A percentile compares a stretch with the other conserved stretches of the same genome.
Conservation (phyloP, 495 filamentous ascomycete species). For the Daldinia loculata region DNA sequence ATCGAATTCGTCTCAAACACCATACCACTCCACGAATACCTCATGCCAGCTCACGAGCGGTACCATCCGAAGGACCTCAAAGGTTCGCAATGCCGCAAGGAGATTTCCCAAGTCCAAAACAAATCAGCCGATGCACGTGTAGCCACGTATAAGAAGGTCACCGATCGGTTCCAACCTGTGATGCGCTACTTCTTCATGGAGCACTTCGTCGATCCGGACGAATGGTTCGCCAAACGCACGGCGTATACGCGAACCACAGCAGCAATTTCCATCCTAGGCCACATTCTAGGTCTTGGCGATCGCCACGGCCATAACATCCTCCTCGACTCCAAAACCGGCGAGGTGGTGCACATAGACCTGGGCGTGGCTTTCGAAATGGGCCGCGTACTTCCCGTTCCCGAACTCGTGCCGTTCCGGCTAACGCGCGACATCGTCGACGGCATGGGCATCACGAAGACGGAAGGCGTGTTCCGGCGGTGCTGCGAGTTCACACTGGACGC, state of each 20-base stretch:
- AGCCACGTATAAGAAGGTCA: constrained; percentile 75
- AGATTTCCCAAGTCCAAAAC: constrained; percentile 74
- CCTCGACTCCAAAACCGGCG: constrained; percentile 86
- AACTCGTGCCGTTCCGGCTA: constrained; percentile 92
- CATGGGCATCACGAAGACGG: constrained; percentile 94
- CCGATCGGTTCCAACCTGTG: constrained; percentile 87
- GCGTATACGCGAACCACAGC: constrained; percentile 93
- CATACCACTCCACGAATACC: constrained; percentile 85
- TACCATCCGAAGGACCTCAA: constrained; percentile 90
- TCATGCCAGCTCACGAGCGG: constrained; percentile 86
- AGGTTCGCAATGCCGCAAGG: constrained; percentile 73
- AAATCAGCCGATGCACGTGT: constrained; percentile 74
- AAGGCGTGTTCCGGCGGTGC: constrained; percentile 94
- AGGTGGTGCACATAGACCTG: constrained; percentile 96
- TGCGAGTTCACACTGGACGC: constrained; percentile 98
- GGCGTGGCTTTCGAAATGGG: constrained; percentile 96
- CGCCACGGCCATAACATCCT: constrained; percentile 97
- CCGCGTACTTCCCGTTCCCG: constrained; percentile 90
- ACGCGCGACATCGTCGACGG: constrained; percentile 97
- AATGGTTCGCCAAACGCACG: constrained; percentile 88
- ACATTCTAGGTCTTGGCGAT: constrained; percentile 94
- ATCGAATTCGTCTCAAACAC: constrained; percentile 97
- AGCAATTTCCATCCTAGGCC: constrained; percentile 92
- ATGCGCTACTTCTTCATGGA: constrained; percentile 98
- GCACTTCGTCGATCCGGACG: constrained; percentile 89